Conservation (phyloP, 1,284 basidiomycete species). For the Moesziomyces globuligerus region DNA sequence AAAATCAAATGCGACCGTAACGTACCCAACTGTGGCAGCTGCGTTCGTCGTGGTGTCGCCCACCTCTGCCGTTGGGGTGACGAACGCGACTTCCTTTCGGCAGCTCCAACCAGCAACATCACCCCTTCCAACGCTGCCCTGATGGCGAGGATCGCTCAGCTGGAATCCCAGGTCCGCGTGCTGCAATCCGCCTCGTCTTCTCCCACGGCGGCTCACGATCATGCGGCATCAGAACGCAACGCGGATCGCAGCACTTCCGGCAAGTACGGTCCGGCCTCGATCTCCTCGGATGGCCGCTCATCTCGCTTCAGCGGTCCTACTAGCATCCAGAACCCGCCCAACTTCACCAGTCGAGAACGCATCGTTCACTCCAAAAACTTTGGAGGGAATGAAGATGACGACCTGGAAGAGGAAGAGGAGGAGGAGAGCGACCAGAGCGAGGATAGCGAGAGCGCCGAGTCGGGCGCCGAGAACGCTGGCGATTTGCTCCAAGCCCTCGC, state of each 20-base stretch:
- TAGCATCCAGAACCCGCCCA: slow-evolving; percentile 25
- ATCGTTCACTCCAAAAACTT: neutral
- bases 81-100: slow-evolving; percentile 45
- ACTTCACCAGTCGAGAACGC: slow-evolving; percentile 41
- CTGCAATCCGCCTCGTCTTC: slow-evolving; percentile 34
- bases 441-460: slow-evolving; percentile 24
- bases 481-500: slow-evolving; percentile 34
- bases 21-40: slow-evolving; percentile 52
- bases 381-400: slow-evolving; percentile 3
- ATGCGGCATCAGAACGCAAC: slow-evolving; percentile 11
- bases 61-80: slow-evolving; percentile 58
- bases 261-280: slow-evolving; percentile 13
- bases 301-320: slow-evolving; percentile 25
- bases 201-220: slow-evolving; percentile 15
- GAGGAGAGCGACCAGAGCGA: slow-evolving; percentile 36
- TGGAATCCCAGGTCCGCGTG: slow-evolving; percentile 45
- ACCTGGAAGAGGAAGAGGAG: slow-evolving; percentile 11
- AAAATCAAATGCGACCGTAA: slow-evolving; percentile 59
- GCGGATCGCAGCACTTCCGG: slow-evolving; percentile 4
- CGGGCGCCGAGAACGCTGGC: slow-evolving; percentile 30
- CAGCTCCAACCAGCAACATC: slow-evolving; percentile 33
- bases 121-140: slow-evolving; percentile 47
- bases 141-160: slow-evolving; percentile 50
- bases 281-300: slow-evolving; percentile 24
- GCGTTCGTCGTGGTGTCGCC: slow-evolving; percentile 48